A percentile compares a stretch with the other conserved stretches of the same genome.
These are phyloP conservation scores for Candida pseudoviswanathii DNA, from an alignment of 1,139 yeast genomes.

Conservation along the genomic window DNA sequence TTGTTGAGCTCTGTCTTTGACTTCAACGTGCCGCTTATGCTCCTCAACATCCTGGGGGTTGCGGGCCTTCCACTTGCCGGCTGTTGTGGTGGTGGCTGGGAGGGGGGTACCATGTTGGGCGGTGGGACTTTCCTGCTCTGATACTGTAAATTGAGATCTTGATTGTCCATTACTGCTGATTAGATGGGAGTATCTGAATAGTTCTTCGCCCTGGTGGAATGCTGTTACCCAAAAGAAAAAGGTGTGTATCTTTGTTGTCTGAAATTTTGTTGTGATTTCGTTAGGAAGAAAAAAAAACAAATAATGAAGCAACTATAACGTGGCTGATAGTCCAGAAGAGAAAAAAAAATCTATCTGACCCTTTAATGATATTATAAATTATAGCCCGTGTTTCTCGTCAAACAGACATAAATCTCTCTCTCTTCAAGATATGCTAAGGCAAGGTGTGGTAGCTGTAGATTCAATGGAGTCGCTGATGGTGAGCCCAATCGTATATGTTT, in stretches of 20 bases:
- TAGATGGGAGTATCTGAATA: background rate
- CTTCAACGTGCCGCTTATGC: constrained; percentile 44
- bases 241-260: background rate
- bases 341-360: background rate
- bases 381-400: background rate
- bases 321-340: constrained; percentile 2
- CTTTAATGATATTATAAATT: background rate
- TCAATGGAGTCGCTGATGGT: too few relatives aligned
- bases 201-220: background rate
- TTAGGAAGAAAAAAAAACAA: background rate
- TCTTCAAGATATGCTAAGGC: background rate
- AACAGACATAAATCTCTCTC: background rate
- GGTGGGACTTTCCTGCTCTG: constrained; percentile 9
- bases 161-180: constrained; percentile 8
- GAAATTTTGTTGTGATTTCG: constrained; percentile 1
- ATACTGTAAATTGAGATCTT: constrained; percentile 8
- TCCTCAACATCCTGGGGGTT: constrained; percentile 77
- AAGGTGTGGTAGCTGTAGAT: background rate
- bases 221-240: too few relatives aligned
- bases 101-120: constrained; percentile 5
- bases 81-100: constrained; percentile 5
- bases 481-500: too few relatives aligned
- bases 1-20: constrained; percentile 13
- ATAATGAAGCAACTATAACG: constrained; percentile 7
- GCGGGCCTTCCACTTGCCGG: constrained; percentile 50